These are phyloP conservation scores for Penicillium antarcticum DNA, from an alignment of 495 filamentous ascomycete species.

Conservation along the genomic window DNA sequence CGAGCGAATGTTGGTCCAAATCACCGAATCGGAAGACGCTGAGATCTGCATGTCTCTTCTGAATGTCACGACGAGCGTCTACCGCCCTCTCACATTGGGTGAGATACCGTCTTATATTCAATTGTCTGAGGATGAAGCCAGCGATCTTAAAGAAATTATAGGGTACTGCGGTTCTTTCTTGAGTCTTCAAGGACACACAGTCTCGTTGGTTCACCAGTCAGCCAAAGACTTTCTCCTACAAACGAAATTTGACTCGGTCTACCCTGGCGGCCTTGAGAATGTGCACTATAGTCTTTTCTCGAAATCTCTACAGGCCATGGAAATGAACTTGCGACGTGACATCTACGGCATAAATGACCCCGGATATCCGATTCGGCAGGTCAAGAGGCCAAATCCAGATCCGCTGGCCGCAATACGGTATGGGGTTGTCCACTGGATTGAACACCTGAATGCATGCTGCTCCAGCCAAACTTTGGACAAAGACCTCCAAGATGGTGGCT, in stretches of 20 bases:
- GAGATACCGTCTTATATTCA: constrained; percentile 21
- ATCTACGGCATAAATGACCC: constrained; percentile 17
- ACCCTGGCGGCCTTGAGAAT: constrained; percentile 12
- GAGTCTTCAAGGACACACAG: constrained; percentile 14
- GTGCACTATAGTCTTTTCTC: constrained; percentile 27
- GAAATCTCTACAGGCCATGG: constrained; percentile 19
- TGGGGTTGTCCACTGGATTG: constrained; percentile 35
- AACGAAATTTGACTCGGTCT: constrained; percentile 6
- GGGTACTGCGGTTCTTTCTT: constrained; percentile 14
- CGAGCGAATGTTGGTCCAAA: constrained; percentile 10
- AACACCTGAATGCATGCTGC: constrained; percentile 21
- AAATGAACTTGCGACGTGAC: constrained; percentile 10
- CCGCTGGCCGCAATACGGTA: constrained; percentile 24
- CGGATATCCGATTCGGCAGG: constrained; percentile 5
- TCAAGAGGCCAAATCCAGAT: constrained; percentile 3
- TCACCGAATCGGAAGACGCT: constrained; percentile 4
- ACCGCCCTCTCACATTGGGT: constrained; percentile 22
- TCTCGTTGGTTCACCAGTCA: constrained; percentile 41
- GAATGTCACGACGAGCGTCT: constrained; percentile 11
- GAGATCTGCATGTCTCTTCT: constrained; percentile 13
- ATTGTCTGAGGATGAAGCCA: constrained; percentile 4
- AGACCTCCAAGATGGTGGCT: constrained; percentile 10
- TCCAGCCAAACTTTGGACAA: background rate
- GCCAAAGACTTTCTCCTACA: constrained; percentile 34
- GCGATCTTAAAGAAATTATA: constrained; percentile 3